Base-by-base conservation (phyloP, 768 basidiomycete species). In the Phaffia tasmanica region DNA sequence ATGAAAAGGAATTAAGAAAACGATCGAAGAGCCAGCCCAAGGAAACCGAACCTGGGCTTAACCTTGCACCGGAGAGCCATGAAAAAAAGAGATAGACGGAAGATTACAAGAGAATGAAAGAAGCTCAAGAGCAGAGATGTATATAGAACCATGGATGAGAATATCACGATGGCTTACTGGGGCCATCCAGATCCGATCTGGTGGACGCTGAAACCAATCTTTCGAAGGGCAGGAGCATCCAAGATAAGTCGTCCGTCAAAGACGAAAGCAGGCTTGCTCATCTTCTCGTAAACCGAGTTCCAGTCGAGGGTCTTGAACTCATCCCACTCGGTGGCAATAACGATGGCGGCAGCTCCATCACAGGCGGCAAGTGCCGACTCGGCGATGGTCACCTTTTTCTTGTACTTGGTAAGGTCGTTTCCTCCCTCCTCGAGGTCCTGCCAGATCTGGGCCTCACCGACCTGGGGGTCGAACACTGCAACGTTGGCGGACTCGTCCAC, bases 231-330 rank as follows among this genome's bases (percentile, higher is more conserved):
- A 19, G 54, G 54, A 18, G 67, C 62, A 57, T 62, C 60, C 30
- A 68, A 62, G 57, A 68, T 68, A 47, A 68, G 62, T 48, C 67
- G 67, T 11, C 67, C 67, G 55, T 68, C 67, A 32, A 68, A 68
- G 65, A 99, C 82, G 74, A 95, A 98, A 5, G 95, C 94, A n/a
- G 95, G 95, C 81, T 98, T 95, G 74, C 86, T 88, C 90, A 97
- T 97, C 73, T 81, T 78, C 60, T 79, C 76, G 79, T 97, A 95
- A 51, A 97, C 87, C 47, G 79, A 79, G 72, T 83, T 76, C 95
- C 95, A 99, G 78, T 93, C 85, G 70, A 99, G 87, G 49, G 86
- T 82, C 74, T 82, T 83, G 83, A 99, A 99, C 78, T 97, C 93
- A 48, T 70, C 72, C 71, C 59, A 75, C 78, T 94, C 94, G 2